Evolutionary conservation across 306 rosid species (phyloP).

Genomic region (Pterocarpus santalinus): DNA sequence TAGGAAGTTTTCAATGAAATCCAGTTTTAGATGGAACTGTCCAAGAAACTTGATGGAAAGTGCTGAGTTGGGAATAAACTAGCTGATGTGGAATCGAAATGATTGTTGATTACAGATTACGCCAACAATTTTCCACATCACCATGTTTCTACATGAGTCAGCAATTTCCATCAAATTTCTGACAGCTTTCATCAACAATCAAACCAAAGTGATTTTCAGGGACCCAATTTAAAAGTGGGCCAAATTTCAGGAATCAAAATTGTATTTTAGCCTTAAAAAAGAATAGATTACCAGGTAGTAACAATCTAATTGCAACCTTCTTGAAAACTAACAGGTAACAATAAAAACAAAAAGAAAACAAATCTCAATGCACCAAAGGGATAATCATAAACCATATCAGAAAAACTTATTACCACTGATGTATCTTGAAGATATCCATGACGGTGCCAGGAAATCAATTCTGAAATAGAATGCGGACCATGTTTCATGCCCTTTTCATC

Average conservation of each 20-base stretch:
- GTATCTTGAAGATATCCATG: conserved; percentile 82
- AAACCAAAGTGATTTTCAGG: not conserved
- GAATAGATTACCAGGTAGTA: not conserved
- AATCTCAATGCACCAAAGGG: conserved; percentile 8
- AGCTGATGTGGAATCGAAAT: not conserved
- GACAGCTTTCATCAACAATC: not conserved
- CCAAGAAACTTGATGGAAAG: not conserved
- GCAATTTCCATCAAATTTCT: not conserved
- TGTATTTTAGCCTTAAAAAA: not conserved
- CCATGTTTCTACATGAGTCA: conserved; percentile 14
- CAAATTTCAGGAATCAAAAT: conserved; percentile 6
- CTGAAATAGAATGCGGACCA: conserved; percentile 84
- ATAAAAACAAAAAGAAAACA: not conserved
- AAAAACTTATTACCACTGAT: conserved; percentile 60
- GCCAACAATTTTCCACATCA: conserved; percentile 8
- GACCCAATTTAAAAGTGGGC: conserved; percentile 13
- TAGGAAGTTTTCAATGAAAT: not conserved
- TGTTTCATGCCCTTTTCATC: conserved; percentile 75
- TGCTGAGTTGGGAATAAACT: not conserved
- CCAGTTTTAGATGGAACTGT: not conserved
- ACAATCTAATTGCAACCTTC: not conserved
- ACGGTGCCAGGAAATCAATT: conserved; percentile 78
- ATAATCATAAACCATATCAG: conserved; percentile 8
- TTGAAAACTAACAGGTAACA: not conserved
- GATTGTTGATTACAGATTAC: not conserved